Conservation (phyloP, 257 asterid genomes). For the Datura wrightii region DNA sequence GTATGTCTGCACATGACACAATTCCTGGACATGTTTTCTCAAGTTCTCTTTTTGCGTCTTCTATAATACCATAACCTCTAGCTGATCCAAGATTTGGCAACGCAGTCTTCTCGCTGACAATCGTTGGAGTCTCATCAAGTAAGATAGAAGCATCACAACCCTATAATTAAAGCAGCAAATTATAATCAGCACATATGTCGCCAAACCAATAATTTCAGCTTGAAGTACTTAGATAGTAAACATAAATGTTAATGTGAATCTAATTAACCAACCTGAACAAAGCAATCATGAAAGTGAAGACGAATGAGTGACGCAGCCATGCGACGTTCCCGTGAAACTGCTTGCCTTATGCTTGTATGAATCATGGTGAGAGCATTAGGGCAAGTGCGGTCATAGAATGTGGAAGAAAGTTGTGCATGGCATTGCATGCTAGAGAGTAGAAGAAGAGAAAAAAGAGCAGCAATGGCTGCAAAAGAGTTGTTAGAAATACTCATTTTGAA, state of each 20-base stretch:
- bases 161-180: neutral
- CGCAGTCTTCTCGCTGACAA: neutral
- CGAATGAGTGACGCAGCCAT: constrained; percentile 24
- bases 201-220: neutral
- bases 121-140: neutral
- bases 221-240: neutral
- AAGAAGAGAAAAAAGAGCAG: neutral
- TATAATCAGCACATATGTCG: neutral
- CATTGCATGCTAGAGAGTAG: neutral
- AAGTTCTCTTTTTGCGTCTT: neutral
- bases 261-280: neutral
- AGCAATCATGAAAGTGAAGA: neutral
- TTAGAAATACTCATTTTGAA: neutral
- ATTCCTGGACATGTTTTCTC: neutral
- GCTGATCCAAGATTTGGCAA: neutral
- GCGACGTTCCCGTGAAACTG: neutral
- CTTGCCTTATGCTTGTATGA: neutral
- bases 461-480: neutral
- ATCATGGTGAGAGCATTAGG: neutral
- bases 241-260: too few species aligned
- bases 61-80: neutral
- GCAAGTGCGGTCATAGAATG: neutral
- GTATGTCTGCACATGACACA: neutral
- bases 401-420: neutral
- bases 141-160: constrained; percentile 22